Evolutionary conservation across 2,329 filamentous ascomycete genomes (phyloP).

Genomic region (Penicillium sp.): DNA sequence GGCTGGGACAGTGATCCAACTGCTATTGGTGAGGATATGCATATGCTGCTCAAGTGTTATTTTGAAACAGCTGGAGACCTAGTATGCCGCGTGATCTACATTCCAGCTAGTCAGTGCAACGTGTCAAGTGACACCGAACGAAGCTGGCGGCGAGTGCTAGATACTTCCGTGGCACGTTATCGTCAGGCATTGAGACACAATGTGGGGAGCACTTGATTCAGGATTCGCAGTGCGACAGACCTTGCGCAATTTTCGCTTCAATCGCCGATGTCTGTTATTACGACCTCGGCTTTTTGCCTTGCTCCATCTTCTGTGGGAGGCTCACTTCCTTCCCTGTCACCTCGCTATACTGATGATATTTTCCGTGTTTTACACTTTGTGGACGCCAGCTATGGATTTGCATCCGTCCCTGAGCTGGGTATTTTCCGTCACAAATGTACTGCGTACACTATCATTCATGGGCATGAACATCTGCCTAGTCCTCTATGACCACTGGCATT

Average conservation of each 20-base stretch:
- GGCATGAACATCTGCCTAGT: constrained; percentile 63
- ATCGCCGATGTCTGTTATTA: no score
- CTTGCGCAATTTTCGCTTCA: constrained; percentile 31
- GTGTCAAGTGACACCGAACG: constrained; percentile 59
- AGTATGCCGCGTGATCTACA: constrained; percentile 62
- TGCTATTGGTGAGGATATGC: constrained; percentile 72
- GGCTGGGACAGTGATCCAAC: constrained; percentile 71
- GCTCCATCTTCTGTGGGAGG: constrained; percentile 67
- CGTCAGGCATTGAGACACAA: constrained; percentile 72
- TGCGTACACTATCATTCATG: constrained; percentile 63
- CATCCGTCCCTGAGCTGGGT: constrained; percentile 58
- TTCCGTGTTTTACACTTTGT: no score
- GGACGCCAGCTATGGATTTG: no score
- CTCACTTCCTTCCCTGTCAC: constrained; percentile 69
- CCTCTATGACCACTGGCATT: constrained; percentile 68
- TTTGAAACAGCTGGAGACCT: constrained; percentile 70
- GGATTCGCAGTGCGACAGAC: constrained; percentile 63
- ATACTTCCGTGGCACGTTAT: constrained; percentile 65
- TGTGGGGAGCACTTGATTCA: constrained; percentile 72
- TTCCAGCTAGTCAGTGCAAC: constrained; percentile 71
- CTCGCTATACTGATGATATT: no score
- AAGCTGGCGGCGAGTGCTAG: constrained; percentile 48
- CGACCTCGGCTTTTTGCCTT: no score
- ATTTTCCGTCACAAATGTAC: constrained; percentile 58
- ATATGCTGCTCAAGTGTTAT: constrained; percentile 78